These are phyloP conservation scores for Piper betle DNA, from an alignment of 164 flowering plant genomes.

Conservation along the genomic window DNA sequence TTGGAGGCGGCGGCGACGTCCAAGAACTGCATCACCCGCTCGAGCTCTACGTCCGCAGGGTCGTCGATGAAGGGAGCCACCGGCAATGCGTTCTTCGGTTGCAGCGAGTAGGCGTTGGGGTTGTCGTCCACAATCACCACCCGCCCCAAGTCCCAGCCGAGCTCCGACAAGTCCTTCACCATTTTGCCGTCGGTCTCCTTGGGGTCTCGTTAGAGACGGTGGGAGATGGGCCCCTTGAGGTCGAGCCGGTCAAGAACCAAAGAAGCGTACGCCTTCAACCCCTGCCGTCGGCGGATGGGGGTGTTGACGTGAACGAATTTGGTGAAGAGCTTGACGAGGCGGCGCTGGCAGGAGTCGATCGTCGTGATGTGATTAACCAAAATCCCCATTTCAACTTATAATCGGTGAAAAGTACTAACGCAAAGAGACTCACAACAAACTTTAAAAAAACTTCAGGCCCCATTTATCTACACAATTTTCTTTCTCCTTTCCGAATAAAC, in stretches of 20 bases:
- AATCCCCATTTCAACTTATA: no score
- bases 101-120: conserved; percentile 45
- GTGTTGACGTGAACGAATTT: conserved; percentile 34
- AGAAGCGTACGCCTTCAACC: conserved; percentile 65
- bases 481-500: no score
- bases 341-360: conserved; percentile 59
- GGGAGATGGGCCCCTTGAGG: conserved; percentile 30
- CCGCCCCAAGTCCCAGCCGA: conserved; percentile 56
- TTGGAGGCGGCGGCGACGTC: conserved; percentile 26
- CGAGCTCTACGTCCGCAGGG: conserved; percentile 45
- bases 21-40: conserved; percentile 33
- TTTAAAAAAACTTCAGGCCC: no score
- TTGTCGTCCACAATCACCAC: conserved; percentile 80
- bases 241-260: conserved; percentile 59
- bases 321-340: conserved; percentile 51
- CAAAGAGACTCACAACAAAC: no score
- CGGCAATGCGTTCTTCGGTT: conserved; percentile 68
- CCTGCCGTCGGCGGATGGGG: conserved; percentile 56
- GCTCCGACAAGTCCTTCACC: conserved; percentile 65
- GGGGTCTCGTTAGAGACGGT: conserved; percentile 68
- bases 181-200: conserved; percentile 42
- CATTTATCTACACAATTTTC: no score
- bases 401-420: no score
- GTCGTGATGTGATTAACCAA: no score
- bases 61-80: conserved; percentile 50